Evolutionary conservation across 257 asterid species (phyloP).

Genomic region (Penstemon eatonii): DNA sequence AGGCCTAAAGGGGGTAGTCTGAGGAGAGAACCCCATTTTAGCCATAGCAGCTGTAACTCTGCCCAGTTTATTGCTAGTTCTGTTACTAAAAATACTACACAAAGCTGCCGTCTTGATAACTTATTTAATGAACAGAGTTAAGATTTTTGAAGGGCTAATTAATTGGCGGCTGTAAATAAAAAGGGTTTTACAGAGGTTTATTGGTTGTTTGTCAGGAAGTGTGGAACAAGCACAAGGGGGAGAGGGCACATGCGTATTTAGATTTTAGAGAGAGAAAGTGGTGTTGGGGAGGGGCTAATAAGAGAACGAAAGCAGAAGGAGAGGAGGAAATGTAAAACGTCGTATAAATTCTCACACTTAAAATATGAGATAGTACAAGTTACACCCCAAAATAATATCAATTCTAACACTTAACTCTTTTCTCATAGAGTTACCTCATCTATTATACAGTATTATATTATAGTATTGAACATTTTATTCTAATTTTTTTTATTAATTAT

Average conservation of each 20-base stretch:
- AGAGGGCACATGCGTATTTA: conserved; percentile 31
- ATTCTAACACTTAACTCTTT: no score
- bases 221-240: conserved; percentile 34
- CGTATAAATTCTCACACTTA: no score
- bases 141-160: background rate
- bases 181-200: conserved; percentile 58
- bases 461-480: no score
- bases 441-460: no score
- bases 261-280: conserved; percentile 29
- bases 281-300: background rate
- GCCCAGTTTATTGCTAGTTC: conserved; percentile 68
- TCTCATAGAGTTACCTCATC: no score
- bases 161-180: conserved; percentile 33
- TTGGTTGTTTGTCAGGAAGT: conserved; percentile 37
- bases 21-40: conserved; percentile 72
- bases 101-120: conserved; percentile 73
- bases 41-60: conserved; percentile 68
- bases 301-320: conserved; percentile 5
- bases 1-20: conserved; percentile 50
- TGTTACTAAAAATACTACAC: conserved; percentile 34
- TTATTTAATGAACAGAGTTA: background rate
- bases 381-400: no score
- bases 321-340: background rate
- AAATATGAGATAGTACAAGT: no score
- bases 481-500: no score